A percentile compares a stretch with the other conserved stretches of the same genome.
Evolutionary conservation across 129 eudicot genomes (phyloP).

Genomic region (Tanacetum coccineum): DNA sequence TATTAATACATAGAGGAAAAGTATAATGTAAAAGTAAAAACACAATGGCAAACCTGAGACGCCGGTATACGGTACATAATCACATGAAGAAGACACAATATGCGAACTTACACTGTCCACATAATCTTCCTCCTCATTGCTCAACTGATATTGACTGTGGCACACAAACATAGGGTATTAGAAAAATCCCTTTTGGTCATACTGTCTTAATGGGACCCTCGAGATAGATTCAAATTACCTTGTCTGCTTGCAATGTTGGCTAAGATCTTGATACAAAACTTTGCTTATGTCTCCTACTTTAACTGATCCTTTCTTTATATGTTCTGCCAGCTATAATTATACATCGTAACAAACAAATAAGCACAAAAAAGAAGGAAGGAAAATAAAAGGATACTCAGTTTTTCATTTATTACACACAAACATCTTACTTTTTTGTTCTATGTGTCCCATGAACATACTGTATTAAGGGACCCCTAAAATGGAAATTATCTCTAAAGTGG

Average conservation of each 20-base stretch:
- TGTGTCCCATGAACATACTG: neutral
- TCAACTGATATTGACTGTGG: conserved; percentile 29
- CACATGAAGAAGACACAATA: no score
- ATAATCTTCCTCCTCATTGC: conserved; percentile 25
- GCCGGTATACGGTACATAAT: no score
- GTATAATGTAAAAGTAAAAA: no score
- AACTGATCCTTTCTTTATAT: conserved; percentile 77
- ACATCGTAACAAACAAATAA: conserved; percentile 8
- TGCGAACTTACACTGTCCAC: no score
- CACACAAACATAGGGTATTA: conserved; percentile 9
- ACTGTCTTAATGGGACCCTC: neutral
- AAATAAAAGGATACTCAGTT: neutral
- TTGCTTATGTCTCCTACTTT: conserved; percentile 72
- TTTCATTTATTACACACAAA: neutral
- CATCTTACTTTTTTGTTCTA: neutral
- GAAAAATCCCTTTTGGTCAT: neutral
- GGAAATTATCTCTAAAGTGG: no score
- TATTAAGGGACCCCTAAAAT: no score
- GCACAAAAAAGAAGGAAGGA: neutral
- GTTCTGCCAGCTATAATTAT: conserved; percentile 65
- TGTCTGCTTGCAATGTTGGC: no score
- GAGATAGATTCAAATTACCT: conserved; percentile 48
- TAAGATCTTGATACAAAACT: conserved; percentile 71
- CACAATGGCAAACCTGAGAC: no score
- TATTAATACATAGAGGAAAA: no score